phyloP scores from a whole-genome alignment of 164 flowering plant genomes.

The Sedum album region DNA sequence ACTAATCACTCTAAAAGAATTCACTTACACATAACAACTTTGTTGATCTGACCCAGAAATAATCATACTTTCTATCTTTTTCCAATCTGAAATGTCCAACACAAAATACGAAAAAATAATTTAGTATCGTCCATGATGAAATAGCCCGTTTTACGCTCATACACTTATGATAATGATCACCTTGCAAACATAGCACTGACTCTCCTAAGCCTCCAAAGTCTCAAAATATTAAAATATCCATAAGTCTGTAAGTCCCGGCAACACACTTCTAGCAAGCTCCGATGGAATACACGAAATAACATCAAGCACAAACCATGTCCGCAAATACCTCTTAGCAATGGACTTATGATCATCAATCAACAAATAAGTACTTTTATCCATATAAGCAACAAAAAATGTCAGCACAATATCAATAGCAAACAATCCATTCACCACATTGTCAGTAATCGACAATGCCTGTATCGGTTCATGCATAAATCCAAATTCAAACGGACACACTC shows the following conservation, averaged over 20 bases:
- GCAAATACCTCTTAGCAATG: slow-evolving; percentile 47
- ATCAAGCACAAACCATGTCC: slow-evolving; percentile 41
- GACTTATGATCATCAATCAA: slow-evolving; percentile 38
- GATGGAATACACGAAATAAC: slow-evolving; percentile 50
- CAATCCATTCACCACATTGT: slow-evolving; percentile 47
- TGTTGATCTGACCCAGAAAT: slow-evolving; percentile 23
- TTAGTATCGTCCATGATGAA: neutral
- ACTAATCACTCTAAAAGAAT: neutral
- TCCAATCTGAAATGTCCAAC: slow-evolving; percentile 29
- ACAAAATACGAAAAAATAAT: neutral
- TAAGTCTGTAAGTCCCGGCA: slow-evolving; percentile 28
- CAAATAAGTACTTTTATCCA: slow-evolving; percentile 37
- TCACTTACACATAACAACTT: neutral
- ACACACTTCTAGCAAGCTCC: slow-evolving; percentile 25
- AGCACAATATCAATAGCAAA: slow-evolving; percentile 50
- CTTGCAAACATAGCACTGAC: slow-evolving; percentile 50
- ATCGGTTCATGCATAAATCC: slow-evolving; percentile 32
- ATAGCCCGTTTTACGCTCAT: no score
- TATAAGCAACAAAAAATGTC: slow-evolving; percentile 62
- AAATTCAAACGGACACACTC: slow-evolving; percentile 65
- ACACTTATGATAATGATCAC: slow-evolving; percentile 13
- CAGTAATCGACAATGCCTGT: slow-evolving; percentile 27
- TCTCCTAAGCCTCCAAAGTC: slow-evolving; percentile 68
- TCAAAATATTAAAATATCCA: slow-evolving; percentile 50
- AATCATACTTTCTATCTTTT: slow-evolving; percentile 48